phyloP scores from a whole-genome alignment of 805 yeast genomes.

The Yamadazyma philogaea region DNA sequence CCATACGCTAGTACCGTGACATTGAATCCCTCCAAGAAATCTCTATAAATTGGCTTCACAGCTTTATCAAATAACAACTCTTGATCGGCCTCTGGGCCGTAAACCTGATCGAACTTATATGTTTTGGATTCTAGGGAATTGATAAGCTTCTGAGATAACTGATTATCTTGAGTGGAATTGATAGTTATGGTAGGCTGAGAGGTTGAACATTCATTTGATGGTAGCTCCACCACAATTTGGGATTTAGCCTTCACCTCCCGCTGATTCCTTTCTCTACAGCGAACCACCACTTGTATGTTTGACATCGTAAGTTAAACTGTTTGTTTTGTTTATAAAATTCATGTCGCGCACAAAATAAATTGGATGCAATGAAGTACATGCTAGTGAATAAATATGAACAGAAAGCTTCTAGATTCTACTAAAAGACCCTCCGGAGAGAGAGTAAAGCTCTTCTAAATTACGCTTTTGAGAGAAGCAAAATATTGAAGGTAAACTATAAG shows the following conservation, averaged over 20 bases:
- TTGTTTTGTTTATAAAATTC: constrained; percentile 8
- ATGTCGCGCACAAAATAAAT: constrained; percentile 4
- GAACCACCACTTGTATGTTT: constrained; percentile 50
- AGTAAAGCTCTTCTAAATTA: no score
- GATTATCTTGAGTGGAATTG: constrained; percentile 10
- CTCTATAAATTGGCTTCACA: constrained; percentile 69
- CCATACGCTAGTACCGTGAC: constrained; percentile 78
- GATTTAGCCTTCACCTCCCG: constrained; percentile 44
- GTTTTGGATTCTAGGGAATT: constrained; percentile 44
- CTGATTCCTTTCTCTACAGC: constrained; percentile 51
- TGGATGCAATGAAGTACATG: no score
- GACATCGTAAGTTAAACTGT: constrained; percentile 20
- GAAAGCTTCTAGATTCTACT: no score
- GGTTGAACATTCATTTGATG: constrained; percentile 31
- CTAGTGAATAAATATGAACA: no score
- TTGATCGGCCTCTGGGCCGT: constrained; percentile 81
- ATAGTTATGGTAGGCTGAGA: constrained; percentile 23
- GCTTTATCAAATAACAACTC: constrained; percentile 59
- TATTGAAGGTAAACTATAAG: no score
- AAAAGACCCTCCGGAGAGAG: no score
- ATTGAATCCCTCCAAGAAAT: constrained; percentile 59
- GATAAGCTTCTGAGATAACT: constrained; percentile 21
- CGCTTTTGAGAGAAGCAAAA: no score
- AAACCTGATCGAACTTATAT: constrained; percentile 74
- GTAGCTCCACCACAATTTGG: constrained; percentile 47